phyloP scores from a whole-genome alignment of 2,329 filamentous ascomycete species.

The Colletotrichum theobromicola region DNA sequence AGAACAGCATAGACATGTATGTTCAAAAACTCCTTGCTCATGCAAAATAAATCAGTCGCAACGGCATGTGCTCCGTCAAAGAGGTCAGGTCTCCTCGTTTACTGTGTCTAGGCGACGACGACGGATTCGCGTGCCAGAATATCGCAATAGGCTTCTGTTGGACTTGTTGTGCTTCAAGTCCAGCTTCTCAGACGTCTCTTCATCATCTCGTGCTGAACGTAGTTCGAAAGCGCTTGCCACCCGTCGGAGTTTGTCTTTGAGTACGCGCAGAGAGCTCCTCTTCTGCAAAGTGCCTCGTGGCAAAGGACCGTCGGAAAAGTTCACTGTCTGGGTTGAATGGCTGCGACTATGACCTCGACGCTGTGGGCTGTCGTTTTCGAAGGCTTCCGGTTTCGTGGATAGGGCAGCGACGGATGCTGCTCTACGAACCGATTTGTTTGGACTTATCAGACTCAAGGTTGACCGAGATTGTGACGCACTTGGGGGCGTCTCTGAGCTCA shows the following conservation, averaged over 20 bases:
- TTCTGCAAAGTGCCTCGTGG: not conserved
- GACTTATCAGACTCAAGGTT: not conserved
- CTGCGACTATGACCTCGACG: not conserved
- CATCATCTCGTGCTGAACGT: not conserved
- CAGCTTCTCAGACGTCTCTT: not conserved
- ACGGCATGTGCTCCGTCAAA: not conserved
- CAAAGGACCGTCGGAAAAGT: not conserved
- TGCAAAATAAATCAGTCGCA: not conserved
- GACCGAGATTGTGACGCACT: not conserved
- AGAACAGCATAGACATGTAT: too few relatives aligned
- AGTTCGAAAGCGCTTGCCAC: slow-evolving; percentile 19
- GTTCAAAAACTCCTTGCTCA: not conserved
- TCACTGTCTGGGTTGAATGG: not conserved
- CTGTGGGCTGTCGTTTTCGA: not conserved
- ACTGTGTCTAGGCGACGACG: slow-evolving; percentile 6
- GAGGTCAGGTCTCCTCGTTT: not conserved
- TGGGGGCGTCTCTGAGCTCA: not conserved
- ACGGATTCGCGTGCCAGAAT: not conserved
- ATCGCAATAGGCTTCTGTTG: slow-evolving; percentile 1
- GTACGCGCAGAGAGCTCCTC: not conserved
- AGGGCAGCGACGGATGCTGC: not conserved
- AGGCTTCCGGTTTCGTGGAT: not conserved
- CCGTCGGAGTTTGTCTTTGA: slow-evolving; percentile 9
- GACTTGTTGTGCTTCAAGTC: slow-evolving; percentile 3
- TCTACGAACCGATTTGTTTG: not conserved